Evolutionary conservation across 495 filamentous ascomycete species (phyloP).

Genomic region (Wilcoxina mikolae): DNA sequence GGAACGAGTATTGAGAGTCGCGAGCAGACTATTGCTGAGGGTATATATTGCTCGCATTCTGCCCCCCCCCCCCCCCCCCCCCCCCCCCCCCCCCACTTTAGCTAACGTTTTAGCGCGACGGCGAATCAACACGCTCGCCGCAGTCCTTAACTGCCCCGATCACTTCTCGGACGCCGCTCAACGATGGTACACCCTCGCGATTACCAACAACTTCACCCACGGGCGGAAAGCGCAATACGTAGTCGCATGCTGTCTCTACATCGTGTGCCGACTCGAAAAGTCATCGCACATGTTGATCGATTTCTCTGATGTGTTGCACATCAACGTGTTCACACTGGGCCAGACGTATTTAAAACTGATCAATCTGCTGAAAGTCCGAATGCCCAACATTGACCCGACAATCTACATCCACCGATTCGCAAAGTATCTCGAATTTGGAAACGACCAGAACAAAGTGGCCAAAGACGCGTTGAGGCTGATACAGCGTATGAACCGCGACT

Average conservation of each 20-base stretch:
- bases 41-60: constrained; percentile 25
- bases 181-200: constrained; percentile 54
- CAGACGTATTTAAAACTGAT: constrained; percentile 45
- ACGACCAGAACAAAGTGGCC: constrained; percentile 60
- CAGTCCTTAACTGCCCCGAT: constrained; percentile 31
- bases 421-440: constrained; percentile 72
- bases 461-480: constrained; percentile 72
- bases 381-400: constrained; percentile 54
- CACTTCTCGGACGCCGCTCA: constrained; percentile 24
- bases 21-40: constrained; percentile 56
- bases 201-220: constrained; percentile 66
- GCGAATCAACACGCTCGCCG: constrained; percentile 38
- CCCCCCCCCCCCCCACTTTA: too few relatives aligned
- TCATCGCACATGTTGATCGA: constrained; percentile 79
- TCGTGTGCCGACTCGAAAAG: constrained; percentile 55
- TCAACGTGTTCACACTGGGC: constrained; percentile 85
- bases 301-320: constrained; percentile 64
- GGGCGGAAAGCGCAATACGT: constrained; percentile 76
- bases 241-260: constrained; percentile 72
- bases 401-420: constrained; percentile 78
- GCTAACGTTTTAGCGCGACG: constrained; percentile 32
- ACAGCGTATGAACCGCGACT: constrained; percentile 84
- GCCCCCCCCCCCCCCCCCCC: not conserved
- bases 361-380: constrained; percentile 54
- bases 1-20: constrained; percentile 46